Percentiles rank a stretch among this genome's conserved stretches.
Conservation (phyloP, 108 stramenopile species). For the Cyclotella baltica region DNA sequence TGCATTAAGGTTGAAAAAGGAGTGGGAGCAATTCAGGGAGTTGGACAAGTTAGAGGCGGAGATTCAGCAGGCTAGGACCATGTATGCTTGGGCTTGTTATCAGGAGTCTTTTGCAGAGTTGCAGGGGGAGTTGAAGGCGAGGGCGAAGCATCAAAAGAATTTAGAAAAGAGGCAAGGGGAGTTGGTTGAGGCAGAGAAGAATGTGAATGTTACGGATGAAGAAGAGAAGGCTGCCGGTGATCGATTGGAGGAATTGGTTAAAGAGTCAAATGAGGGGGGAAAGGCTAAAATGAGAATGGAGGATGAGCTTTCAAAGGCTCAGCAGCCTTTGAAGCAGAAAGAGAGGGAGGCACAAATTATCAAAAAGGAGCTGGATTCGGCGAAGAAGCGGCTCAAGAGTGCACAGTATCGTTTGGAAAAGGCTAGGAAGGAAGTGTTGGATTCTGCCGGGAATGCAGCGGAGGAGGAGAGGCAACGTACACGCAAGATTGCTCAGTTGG, state of each 20-base stretch:
- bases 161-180: slow-evolving; percentile 60
- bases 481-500: slow-evolving; percentile 53
- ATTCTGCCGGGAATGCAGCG: slow-evolving; percentile 65
- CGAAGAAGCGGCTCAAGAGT: slow-evolving; percentile 35
- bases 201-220: slow-evolving; percentile 55
- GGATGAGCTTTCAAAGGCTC: slow-evolving; percentile 55
- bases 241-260: slow-evolving; percentile 57
- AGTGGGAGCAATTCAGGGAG: slow-evolving; percentile 73
- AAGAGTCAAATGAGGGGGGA: slow-evolving; percentile 68
- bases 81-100: slow-evolving; percentile 65
- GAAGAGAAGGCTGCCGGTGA: slow-evolving; percentile 51
- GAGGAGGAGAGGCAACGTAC: slow-evolving; percentile 65
- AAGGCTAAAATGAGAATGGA: slow-evolving; percentile 63
- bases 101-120: slow-evolving; percentile 39
- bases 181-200: slow-evolving; percentile 64
- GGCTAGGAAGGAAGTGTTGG: slow-evolving; percentile 67
- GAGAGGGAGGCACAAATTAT: slow-evolving; percentile 53
- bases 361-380: slow-evolving; percentile 43
- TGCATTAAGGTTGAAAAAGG: slow-evolving; percentile 61
- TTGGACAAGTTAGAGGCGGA: slow-evolving; percentile 77
- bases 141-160: slow-evolving; percentile 55
- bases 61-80: slow-evolving; percentile 42
- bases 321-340: slow-evolving; percentile 59
- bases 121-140: slow-evolving; percentile 48
- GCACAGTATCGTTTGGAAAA: slow-evolving; percentile 65